Conservation (phyloP, 495 filamentous ascomycete genomes). For the Parathielavia hyrcaniae region DNA sequence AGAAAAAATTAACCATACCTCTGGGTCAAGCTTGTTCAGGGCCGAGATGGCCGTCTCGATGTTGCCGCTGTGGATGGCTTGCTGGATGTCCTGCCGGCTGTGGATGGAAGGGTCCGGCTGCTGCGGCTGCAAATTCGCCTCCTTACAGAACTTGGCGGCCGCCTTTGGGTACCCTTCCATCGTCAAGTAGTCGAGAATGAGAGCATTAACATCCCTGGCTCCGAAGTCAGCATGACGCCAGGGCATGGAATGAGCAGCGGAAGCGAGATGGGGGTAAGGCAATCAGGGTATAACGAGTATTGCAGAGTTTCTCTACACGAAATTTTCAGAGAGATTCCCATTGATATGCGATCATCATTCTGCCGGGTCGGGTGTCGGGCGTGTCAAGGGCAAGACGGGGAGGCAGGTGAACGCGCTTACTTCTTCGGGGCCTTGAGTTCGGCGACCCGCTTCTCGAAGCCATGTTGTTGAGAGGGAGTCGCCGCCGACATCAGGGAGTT, state of each 20-base stretch:
- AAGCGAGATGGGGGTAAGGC: conserved; percentile 48
- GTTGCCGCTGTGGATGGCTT: conserved; percentile 73
- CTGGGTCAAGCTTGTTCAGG: conserved; percentile 83
- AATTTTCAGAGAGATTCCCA: conserved; percentile 99
- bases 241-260: conserved; percentile 3
- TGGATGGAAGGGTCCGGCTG: conserved; percentile 66
- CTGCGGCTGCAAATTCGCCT: conserved; percentile 77
- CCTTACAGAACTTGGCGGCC: conserved; percentile 85
- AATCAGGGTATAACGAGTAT: conserved; percentile 35
- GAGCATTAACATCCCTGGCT: conserved; percentile 80
- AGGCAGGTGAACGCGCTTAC: conserved; percentile 50
- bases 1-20: conserved; percentile 54
- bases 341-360: conserved; percentile 89
- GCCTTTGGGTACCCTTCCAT: conserved; percentile 92
- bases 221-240: conserved; percentile 15
- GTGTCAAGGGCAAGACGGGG: conserved; percentile 14
- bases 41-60: conserved; percentile 78
- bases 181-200: conserved; percentile 97
- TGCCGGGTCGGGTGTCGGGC: conserved; percentile 20
- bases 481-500: conserved; percentile 61
- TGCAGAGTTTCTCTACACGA: conserved; percentile 70
- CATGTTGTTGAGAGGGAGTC: conserved; percentile 55
- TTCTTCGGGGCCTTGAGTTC: conserved; percentile 83
- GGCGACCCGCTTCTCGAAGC: conserved; percentile 73
- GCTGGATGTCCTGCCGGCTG: conserved; percentile 69